Evolutionary conservation across 441 rosid genomes (phyloP).

Genomic region (Adansonia gregorii): DNA sequence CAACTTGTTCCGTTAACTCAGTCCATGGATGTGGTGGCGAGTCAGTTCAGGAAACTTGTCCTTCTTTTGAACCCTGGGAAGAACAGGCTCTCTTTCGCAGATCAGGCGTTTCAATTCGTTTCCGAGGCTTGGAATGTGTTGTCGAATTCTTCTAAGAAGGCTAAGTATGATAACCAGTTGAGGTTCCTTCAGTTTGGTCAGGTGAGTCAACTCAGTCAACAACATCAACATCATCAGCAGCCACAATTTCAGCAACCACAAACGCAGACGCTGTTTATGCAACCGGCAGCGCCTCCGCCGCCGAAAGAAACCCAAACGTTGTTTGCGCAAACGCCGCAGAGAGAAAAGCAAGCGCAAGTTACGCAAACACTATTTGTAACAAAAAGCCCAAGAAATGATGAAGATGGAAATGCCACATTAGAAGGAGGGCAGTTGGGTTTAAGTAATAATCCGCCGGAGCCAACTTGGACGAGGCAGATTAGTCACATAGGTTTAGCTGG

Average conservation of each 20-base stretch:
- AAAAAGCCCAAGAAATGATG: conserved; percentile 31
- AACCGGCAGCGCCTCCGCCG: conserved; percentile 7
- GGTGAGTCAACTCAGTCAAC: conserved; percentile 33
- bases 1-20: conserved; percentile 68
- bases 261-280: conserved; percentile 27
- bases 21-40: conserved; percentile 61
- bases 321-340: conserved; percentile 30
- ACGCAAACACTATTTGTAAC: conserved; percentile 24
- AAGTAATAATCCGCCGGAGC: conserved; percentile 33
- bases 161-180: conserved; percentile 69
- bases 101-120: conserved; percentile 67
- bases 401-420: background rate
- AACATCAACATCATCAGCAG: conserved; percentile 17
- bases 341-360: conserved; percentile 16
- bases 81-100: conserved; percentile 70
- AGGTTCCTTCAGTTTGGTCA: conserved; percentile 62
- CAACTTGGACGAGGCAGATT: conserved; percentile 32
- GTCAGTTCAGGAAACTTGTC: conserved; percentile 80
- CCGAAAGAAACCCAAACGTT: conserved; percentile 5
- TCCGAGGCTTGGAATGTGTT: conserved; percentile 86
- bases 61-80: conserved; percentile 63
- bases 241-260: conserved; percentile 20
- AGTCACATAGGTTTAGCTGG: conserved; percentile 27
- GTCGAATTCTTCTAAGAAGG: conserved; percentile 65
- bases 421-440: conserved; percentile 32